Evolutionary conservation across 495 filamentous ascomycete species (phyloP).

Genomic region (Apodospora peruviana): DNA sequence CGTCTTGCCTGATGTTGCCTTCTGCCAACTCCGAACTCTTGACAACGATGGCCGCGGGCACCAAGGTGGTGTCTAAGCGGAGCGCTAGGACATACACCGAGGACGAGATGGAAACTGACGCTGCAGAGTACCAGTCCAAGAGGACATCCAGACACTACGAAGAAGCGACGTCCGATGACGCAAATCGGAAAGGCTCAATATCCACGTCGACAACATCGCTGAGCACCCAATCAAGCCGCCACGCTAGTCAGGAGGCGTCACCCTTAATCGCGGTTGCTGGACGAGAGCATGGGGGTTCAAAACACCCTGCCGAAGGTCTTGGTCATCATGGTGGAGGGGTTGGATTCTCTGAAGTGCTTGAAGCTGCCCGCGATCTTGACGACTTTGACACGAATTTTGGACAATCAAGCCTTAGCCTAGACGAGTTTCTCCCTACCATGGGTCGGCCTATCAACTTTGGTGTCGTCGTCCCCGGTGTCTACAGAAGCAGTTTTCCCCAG

Average conservation of each 20-base stretch:
- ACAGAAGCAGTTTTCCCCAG: constrained; percentile 70
- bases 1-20: background rate
- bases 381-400: background rate
- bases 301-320: background rate
- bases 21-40: background rate
- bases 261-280: constrained; percentile 4
- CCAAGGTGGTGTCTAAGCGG: constrained; percentile 22
- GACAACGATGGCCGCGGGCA: constrained; percentile 12
- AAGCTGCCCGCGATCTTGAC: background rate
- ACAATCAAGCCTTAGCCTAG: background rate
- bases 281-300: background rate
- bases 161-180: constrained; percentile 2
- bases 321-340: background rate
- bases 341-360: background rate
- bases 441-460: constrained; percentile 61
- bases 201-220: constrained; percentile 8
- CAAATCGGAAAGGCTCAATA: constrained; percentile 7
- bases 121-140: background rate
- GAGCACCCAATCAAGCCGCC: constrained; percentile 14
- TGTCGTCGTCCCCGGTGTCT: constrained; percentile 59
- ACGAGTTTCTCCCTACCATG: constrained; percentile 8
- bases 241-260: constrained; percentile 12
- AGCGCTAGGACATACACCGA: constrained; percentile 18
- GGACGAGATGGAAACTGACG: constrained; percentile 13
- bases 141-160: constrained; percentile 1